phyloP scores from a whole-genome alignment of 257 asterid genomes.

The Primulina huaijiensis region DNA sequence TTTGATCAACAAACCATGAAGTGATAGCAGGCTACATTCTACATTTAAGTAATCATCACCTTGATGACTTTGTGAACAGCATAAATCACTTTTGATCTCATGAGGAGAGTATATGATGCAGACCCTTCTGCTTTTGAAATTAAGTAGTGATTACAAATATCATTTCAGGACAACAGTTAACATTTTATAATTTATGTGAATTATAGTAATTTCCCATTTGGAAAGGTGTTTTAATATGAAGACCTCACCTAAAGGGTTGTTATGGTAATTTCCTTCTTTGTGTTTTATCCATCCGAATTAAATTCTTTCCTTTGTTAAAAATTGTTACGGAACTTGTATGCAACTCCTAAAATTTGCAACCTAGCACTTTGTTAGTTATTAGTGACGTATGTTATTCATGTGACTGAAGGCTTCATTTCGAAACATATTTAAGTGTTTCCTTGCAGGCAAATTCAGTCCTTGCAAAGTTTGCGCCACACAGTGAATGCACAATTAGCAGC shows the following conservation, averaged over 20 bases:
- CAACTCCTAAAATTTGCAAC: background rate
- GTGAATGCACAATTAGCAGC: slow-evolving; percentile 70
- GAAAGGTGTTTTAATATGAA: no score
- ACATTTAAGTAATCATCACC: background rate
- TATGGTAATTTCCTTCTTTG: no score
- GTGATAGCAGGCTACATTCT: background rate
- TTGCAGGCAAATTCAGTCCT: slow-evolving; percentile 70
- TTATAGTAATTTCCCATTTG: background rate
- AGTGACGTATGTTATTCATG: background rate
- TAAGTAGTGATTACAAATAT: background rate
- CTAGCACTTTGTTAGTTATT: slow-evolving; percentile 8
- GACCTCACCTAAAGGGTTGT: no score
- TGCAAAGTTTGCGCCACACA: slow-evolving; percentile 66
- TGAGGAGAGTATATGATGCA: background rate
- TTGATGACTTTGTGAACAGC: background rate
- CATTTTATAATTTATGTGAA: background rate
- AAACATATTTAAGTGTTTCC: slow-evolving; percentile 19
- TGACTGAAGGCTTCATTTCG: slow-evolving; percentile 6
- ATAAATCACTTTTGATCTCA: background rate
- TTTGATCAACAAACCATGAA: background rate
- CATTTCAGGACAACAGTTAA: background rate
- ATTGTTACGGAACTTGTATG: background rate
- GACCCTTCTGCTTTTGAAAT: background rate
- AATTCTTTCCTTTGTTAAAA: slow-evolving; percentile 16
- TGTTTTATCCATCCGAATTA: background rate